Conservation (phyloP, 805 yeast genomes). For the Saccharomycopsis babjevae region DNA sequence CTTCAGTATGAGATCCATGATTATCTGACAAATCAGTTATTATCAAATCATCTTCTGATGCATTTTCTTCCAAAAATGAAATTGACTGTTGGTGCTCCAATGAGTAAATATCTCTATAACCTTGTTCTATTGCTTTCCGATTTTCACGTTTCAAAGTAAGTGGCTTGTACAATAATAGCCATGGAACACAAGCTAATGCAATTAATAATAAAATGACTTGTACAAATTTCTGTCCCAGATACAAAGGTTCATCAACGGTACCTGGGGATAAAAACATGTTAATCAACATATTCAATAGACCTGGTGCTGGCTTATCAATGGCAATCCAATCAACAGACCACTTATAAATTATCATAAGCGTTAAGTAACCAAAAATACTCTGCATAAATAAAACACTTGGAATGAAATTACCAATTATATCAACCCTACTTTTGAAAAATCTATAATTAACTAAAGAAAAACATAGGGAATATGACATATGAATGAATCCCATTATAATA, state of each 20-base stretch:
- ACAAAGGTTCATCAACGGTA: constrained; percentile 66
- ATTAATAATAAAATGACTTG: constrained; percentile 62
- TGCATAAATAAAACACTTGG: constrained; percentile 95
- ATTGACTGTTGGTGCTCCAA: constrained; percentile 26
- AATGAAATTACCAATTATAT: constrained; percentile 83
- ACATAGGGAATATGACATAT: constrained; percentile 83
- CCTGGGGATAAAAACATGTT: constrained; percentile 96
- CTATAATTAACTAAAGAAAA: constrained; percentile 77
- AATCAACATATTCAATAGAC: constrained; percentile 87
- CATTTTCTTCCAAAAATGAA: constrained; percentile 19
- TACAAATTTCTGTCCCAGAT: constrained; percentile 65
- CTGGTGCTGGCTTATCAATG: constrained; percentile 74
- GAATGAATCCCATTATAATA: constrained; percentile 85
- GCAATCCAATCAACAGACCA: constrained; percentile 92
- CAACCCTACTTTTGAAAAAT: constrained; percentile 60
- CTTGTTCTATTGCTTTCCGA: constrained; percentile 34
- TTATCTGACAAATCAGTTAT: constrained; percentile 35
- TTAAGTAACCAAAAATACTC: constrained; percentile 87
- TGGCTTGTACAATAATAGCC: constrained; percentile 82
- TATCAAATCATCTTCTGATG: constrained; percentile 21
- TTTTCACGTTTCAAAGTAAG: constrained; percentile 47
- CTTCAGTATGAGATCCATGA: constrained; percentile 42
- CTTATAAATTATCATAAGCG: constrained; percentile 79
- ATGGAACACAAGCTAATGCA: constrained; percentile 89
- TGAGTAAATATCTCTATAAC: constrained; percentile 40